Percentiles rank a stretch among this genome's conserved stretches.
Conservation (phyloP, 139 green algal genomes). For the Desmodesmus armatus region DNA sequence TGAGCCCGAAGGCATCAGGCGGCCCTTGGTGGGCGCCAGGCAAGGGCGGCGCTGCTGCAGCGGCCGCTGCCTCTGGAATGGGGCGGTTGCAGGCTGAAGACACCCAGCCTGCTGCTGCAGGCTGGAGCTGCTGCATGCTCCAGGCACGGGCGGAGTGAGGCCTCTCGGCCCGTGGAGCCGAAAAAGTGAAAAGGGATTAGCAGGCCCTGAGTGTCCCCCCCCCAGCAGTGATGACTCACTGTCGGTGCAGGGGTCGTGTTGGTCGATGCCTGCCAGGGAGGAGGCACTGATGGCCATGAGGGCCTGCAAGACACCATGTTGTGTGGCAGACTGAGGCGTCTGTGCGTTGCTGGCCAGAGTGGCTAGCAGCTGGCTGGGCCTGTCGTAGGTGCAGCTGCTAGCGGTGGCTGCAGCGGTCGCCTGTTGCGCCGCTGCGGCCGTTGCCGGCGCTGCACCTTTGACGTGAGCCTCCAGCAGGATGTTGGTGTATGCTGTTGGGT, state of each 20-base stretch:
- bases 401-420: not conserved
- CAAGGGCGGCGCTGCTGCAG: not conserved
- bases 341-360: not conserved
- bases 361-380: not conserved
- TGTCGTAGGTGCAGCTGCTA: not conserved
- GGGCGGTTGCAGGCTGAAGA: not conserved
- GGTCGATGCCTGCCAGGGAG: too few relatives aligned
- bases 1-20: not conserved
- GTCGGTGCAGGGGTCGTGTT: too few relatives aligned
- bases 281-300: too few relatives aligned
- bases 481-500: not conserved
- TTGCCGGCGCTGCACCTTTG: too few relatives aligned
- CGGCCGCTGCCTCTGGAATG: not conserved
- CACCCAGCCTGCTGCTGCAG: not conserved
- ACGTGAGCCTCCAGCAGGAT: too few relatives aligned
- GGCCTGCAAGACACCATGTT: too few relatives aligned
- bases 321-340: not conserved
- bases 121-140: not conserved
- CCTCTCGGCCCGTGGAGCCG: too few relatives aligned
- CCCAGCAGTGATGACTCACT: too few relatives aligned
- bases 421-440: not conserved
- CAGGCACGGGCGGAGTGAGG: not conserved
- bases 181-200: not conserved
- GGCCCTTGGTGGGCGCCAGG: not conserved
- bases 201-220: too few relatives aligned